phyloP scores from a whole-genome alignment of 139 green algal species.

The Volvox reticuliferus region DNA sequence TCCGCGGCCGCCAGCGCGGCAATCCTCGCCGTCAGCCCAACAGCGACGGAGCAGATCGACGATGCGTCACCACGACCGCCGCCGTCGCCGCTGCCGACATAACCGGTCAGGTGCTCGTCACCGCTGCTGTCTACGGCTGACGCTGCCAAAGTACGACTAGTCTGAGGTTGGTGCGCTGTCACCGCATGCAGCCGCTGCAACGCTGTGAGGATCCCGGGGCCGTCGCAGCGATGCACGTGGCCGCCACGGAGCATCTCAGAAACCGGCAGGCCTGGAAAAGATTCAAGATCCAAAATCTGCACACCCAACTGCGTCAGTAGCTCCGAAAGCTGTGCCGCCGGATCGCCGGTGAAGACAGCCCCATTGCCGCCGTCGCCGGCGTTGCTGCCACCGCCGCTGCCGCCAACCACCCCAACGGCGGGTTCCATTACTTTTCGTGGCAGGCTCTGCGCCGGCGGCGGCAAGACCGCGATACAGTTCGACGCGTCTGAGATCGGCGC shows the following conservation, averaged over 20 bases:
- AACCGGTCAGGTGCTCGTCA: neutral
- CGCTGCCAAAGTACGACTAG: neutral
- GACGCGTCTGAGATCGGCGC: conserved; percentile 21
- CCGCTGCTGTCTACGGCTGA: neutral
- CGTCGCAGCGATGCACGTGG: conserved; percentile 49
- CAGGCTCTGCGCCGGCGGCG: neutral
- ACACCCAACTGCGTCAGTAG: conserved; percentile 49
- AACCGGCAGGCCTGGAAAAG: conserved; percentile 40
- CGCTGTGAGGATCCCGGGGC: conserved; percentile 53
- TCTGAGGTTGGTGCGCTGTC: neutral
- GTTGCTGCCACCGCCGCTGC: neutral
- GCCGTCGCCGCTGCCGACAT: neutral
- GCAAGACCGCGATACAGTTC: conserved; percentile 4
- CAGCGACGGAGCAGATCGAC: neutral
- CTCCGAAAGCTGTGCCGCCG: conserved; percentile 13
- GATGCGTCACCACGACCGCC: neutral
- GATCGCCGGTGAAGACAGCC: neutral
- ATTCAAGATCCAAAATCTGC: conserved; percentile 35
- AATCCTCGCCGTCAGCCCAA: neutral
- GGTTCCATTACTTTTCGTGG: too few species aligned
- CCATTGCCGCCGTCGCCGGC: neutral
- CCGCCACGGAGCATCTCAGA: conserved; percentile 31
- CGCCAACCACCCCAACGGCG: neutral
- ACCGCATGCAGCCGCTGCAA: conserved; percentile 34
- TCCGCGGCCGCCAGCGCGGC: neutral